These are phyloP conservation scores for Typha latifolia DNA, from an alignment of 176 grass and related monocot genomes.

Conservation along the genomic window DNA sequence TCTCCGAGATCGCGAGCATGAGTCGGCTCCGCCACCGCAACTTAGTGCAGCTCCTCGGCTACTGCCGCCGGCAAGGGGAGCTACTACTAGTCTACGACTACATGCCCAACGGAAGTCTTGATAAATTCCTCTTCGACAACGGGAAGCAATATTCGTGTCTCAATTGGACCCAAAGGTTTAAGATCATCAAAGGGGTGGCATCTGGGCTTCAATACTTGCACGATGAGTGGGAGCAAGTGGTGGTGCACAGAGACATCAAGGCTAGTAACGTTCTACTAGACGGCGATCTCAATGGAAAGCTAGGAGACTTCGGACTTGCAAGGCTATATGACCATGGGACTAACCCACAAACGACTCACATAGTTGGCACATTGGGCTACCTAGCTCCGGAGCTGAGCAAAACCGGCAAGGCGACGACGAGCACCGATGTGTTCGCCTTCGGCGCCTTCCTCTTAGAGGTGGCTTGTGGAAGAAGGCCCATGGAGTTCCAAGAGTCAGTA, in stretches of 20 bases:
- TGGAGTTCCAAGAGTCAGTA: conserved; percentile 5
- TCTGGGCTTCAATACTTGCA: conserved; percentile 70
- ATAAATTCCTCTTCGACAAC: conserved; percentile 39
- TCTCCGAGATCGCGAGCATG: conserved; percentile 68
- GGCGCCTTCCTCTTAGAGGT: conserved; percentile 58
- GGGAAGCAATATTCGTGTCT: conserved; percentile 7
- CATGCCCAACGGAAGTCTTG: conserved; percentile 64
- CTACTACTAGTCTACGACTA: conserved; percentile 73
- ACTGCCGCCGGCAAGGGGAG: conserved; percentile 57
- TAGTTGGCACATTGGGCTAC: conserved; percentile 59
- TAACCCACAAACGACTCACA: conserved; percentile 37
- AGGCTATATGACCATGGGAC: conserved; percentile 53
- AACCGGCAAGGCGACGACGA: conserved; percentile 61
- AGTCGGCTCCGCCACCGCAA: conserved; percentile 67
- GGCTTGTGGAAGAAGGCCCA: conserved; percentile 41
- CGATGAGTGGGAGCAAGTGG: conserved; percentile 83
- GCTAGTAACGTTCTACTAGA: conserved; percentile 78
- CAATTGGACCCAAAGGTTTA: conserved; percentile 48
- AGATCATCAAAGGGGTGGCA: conserved; percentile 47
- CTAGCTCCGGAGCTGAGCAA: conserved; percentile 70
- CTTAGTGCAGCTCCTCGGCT: conserved; percentile 63
- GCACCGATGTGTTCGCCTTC: conserved; percentile 64
- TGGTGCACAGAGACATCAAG: conserved; percentile 90
- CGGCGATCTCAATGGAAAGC: conserved; percentile 50
- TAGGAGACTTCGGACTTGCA: conserved; percentile 84